Evolutionary conservation across 768 basidiomycete genomes (phyloP).

Genomic region (Imleria badia): DNA sequence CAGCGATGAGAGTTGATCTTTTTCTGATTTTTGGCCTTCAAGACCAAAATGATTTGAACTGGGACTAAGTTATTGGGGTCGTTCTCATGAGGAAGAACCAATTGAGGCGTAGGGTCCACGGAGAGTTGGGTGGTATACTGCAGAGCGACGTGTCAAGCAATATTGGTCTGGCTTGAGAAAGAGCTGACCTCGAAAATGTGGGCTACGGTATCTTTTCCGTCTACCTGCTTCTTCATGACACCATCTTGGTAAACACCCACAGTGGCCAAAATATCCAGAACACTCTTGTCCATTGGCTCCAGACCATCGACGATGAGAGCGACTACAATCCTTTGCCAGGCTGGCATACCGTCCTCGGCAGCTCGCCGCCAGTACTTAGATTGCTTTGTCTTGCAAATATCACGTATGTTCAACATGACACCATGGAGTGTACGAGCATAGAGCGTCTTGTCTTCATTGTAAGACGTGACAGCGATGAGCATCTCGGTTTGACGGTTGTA

Average conservation of each 20-base stretch:
- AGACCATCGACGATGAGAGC: constrained; percentile 91
- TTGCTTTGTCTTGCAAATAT: constrained; percentile 95
- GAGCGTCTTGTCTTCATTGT: constrained; percentile 92
- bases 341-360: constrained; percentile 81
- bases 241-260: constrained; percentile 94
- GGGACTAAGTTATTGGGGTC: constrained; percentile 93
- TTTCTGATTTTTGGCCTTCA: constrained; percentile 95
- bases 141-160: constrained; percentile 6
- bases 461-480: constrained; percentile 91
- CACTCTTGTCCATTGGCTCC: constrained; percentile 93
- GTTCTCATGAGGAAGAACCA: constrained; percentile 86
- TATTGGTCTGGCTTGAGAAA: not conserved
- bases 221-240: constrained; percentile 90
- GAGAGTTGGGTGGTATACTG: constrained; percentile 97
- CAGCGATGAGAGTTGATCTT: constrained; percentile 96
- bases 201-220: constrained; percentile 85
- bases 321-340: constrained; percentile 90
- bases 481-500: constrained; percentile 92
- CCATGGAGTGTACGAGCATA: constrained; percentile 91
- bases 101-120: constrained; percentile 84
- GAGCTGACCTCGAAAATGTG: constrained; percentile 87
- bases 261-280: constrained; percentile 84
- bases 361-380: constrained; percentile 87
- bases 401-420: constrained; percentile 96
- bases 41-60: constrained; percentile 85